These are phyloP conservation scores for Sporisorium sorghi DNA, from an alignment of 1,284 basidiomycete genomes.

Conservation along the genomic window DNA sequence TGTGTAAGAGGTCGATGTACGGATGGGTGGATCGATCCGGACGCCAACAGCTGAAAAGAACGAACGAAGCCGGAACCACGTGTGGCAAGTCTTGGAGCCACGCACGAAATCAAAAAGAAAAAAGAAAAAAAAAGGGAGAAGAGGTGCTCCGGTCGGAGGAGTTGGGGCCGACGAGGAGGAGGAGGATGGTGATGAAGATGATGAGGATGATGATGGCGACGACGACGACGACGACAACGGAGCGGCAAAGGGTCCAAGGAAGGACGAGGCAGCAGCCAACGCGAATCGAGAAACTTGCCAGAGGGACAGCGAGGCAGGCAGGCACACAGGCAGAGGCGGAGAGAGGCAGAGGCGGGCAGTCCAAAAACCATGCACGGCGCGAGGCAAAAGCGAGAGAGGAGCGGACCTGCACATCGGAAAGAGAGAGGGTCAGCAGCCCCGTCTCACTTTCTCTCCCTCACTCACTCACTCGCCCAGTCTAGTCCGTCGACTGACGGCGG, in stretches of 20 bases:
- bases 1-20: background rate
- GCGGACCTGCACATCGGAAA: background rate
- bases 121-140: background rate
- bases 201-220: background rate
- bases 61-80: constrained; percentile 3
- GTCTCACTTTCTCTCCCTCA: too few relatives aligned
- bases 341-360: too few relatives aligned
- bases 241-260: background rate
- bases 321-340: background rate
- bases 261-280: background rate
- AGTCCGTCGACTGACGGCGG: background rate
- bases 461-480: too few relatives aligned
- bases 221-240: background rate
- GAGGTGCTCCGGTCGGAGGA: background rate
- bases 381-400: background rate
- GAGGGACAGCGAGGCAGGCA: background rate
- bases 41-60: background rate
- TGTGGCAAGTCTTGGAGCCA: constrained; percentile 1
- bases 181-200: background rate
- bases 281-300: constrained; percentile 1
- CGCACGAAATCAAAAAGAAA: too few relatives aligned
- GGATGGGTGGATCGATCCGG: background rate
- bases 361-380: background rate
- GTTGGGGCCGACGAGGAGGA: background rate
- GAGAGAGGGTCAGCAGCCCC: constrained; percentile 5